These are phyloP conservation scores for Penicillium sp. DNA, from an alignment of 2,329 filamentous ascomycete genomes.

Conservation along the genomic window DNA sequence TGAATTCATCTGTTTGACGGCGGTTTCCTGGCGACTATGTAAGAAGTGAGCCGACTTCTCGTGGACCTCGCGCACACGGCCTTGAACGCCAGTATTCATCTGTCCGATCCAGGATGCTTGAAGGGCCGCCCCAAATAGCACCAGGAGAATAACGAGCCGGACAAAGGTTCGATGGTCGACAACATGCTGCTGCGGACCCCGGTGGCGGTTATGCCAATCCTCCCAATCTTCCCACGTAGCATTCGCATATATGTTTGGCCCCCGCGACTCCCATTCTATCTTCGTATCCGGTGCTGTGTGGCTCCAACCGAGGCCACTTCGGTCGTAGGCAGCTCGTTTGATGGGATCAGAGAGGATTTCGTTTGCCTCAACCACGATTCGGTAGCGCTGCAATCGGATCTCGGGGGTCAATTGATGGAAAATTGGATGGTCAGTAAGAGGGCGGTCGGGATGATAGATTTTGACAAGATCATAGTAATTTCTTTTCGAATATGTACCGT, in stretches of 20 bases:
- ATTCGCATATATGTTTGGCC: constrained; percentile 59
- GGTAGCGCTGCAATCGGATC: constrained; percentile 79
- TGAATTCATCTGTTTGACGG: constrained; percentile 46
- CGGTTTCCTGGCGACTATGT: constrained; percentile 53
- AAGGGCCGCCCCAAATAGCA: constrained; percentile 65
- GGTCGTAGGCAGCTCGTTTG: constrained; percentile 78
- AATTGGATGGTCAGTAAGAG: constrained; percentile 42
- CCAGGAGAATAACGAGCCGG: constrained; percentile 64
- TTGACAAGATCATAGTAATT: constrained; percentile 91
- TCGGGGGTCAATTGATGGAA: constrained; percentile 53
- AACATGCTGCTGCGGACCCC: constrained; percentile 46
- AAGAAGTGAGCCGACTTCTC: constrained; percentile 58
- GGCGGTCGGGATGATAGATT: constrained; percentile 85
- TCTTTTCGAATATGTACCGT: constrained; percentile 72
- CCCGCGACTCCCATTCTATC: constrained; percentile 66
- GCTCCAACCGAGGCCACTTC: constrained; percentile 75
- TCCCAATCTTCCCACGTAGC: constrained; percentile 99
- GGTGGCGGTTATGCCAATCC: constrained; percentile 63
- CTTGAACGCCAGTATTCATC: constrained; percentile 60
- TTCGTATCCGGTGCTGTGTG: constrained; percentile 59
- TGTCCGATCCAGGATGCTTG: constrained; percentile 68
- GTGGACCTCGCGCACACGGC: constrained; percentile 63
- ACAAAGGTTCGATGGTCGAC: constrained; percentile 79
- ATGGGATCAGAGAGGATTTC: constrained; percentile 76
- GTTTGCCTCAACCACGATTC: constrained; percentile 81